Conservation (phyloP, 140 eudicot species). For the Eryngium alpinum region DNA sequence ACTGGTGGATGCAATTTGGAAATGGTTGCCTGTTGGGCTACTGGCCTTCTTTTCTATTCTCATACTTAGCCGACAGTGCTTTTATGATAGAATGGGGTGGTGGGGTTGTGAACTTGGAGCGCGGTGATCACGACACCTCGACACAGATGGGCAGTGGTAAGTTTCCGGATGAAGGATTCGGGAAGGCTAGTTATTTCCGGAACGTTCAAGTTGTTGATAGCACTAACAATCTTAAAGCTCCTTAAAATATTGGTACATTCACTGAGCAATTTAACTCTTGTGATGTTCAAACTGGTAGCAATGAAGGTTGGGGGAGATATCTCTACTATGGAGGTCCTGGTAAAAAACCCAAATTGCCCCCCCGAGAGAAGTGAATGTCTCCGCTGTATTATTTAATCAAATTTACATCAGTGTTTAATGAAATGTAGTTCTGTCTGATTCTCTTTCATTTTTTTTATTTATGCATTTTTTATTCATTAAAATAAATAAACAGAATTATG, state of each 20-base stretch:
- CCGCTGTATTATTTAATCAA: too few relatives aligned
- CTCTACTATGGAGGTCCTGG: slow-evolving; percentile 97
- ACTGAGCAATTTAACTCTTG: slow-evolving; percentile 78
- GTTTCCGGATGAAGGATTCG: slow-evolving; percentile 84
- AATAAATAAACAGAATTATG: too few relatives aligned
- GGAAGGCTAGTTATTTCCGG: slow-evolving; percentile 49
- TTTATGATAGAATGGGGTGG: slow-evolving; percentile 96
- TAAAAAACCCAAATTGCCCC: slow-evolving; percentile 66
- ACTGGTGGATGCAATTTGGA: slow-evolving; percentile 79
- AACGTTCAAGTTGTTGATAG: slow-evolving; percentile 73
- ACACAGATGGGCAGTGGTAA: slow-evolving; percentile 94
- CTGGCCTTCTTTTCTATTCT: slow-evolving; percentile 75
- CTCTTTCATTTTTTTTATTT: too few relatives aligned
- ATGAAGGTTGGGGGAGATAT: slow-evolving; percentile 69
- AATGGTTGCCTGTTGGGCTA: slow-evolving; percentile 62
- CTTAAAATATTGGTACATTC: slow-evolving; percentile 56
- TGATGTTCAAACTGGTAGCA: slow-evolving; percentile 62
- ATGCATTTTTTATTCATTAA: too few relatives aligned
- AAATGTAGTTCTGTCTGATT: too few relatives aligned
- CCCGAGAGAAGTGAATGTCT: slow-evolving; percentile 14
- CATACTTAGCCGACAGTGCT: slow-evolving; percentile 73
- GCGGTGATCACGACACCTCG: slow-evolving; percentile 87
- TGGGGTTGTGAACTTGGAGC: slow-evolving; percentile 76
- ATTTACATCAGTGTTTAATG: too few relatives aligned
- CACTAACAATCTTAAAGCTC: slow-evolving; percentile 58